Base-by-base conservation (phyloP, 805 yeast genomes). In the Barnettozyma botsteinii region DNA sequence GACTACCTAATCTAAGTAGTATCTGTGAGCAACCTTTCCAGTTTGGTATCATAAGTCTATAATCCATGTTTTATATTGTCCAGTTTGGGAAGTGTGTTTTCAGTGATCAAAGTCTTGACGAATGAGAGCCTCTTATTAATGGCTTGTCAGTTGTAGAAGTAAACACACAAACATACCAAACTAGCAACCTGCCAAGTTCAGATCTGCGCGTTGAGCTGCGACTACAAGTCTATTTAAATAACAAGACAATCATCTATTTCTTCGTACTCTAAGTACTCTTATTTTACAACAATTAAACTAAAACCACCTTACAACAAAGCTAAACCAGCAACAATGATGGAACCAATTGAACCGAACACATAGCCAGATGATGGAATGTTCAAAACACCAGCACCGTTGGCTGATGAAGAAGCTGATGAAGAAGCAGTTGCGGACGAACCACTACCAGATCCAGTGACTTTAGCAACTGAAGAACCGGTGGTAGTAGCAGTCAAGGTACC, bases 251-350 rank as follows among this genome's bases (percentile, higher is more conserved):
- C 29, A 7, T 13, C 18, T 5, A 13, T 13, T 12, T 15, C 10
- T 23, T 22, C 22, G 5, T 3, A 9, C 24, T 17, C 24, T 14
- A 5, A 7, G 7, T 21, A 11, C 25, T 25, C 12, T 33, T 13
- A n/a, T 25, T 5, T n/a, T 11, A 8, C 15, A 15, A 31, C 33
- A 17, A 17, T 11, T 14, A 23, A 33, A n/a, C 18, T 17, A 28
- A 33, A 21, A 20, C 4, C 21, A 7, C 24, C 12, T 44, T 51
- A 40, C 27, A 60, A 59, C 31, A 63, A 57, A 45, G 69, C 64
- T 30, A 64, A 47, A 52, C 69, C 68, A 43, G 66, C 66, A 42
- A 59, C 55, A 37, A 59, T 56, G 41, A 60, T 41, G 20, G 67
- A 53, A 30, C 57, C 56, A 28, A 60, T 42, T 4, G 61, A 53